phyloP scores from a whole-genome alignment of 2,329 filamentous ascomycete genomes.

The Colletotrichum spaethianum region DNA sequence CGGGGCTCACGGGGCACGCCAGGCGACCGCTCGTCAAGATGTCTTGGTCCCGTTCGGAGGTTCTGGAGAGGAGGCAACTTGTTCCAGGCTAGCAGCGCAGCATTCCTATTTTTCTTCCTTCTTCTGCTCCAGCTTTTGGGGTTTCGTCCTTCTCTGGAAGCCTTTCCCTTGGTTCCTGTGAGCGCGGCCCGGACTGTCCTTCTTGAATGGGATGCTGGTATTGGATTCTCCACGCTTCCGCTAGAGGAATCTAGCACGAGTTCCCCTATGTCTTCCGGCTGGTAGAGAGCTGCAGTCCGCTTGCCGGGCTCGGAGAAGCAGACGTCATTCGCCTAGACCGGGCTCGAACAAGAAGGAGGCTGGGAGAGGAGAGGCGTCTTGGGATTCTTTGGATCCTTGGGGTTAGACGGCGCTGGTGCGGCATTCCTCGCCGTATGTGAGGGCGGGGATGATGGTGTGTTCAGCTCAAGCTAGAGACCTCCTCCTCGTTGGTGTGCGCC shows the following conservation, averaged over 20 bases:
- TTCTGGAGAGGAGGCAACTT: conserved; percentile 23
- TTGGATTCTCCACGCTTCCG: conserved; percentile 11
- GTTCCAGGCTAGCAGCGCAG: conserved; percentile 6
- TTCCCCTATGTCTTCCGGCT: background rate
- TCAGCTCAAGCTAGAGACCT: background rate
- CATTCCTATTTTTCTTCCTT: conserved; percentile 27
- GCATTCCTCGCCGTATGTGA: conserved; percentile 20
- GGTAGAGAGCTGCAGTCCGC: background rate
- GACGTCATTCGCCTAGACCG: background rate
- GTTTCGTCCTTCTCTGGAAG: background rate
- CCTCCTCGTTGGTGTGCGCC: background rate
- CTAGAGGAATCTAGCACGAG: background rate
- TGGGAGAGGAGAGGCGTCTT: background rate
- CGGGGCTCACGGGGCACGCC: background rate
- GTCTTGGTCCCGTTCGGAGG: conserved; percentile 10
- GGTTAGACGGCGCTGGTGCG: conserved; percentile 9
- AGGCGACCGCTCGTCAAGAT: conserved; percentile 11
- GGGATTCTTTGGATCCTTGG: background rate
- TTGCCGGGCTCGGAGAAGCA: background rate
- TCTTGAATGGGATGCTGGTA: conserved; percentile 23
- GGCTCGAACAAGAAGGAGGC: background rate
- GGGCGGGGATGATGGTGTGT: conserved; percentile 20
- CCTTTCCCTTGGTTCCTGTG: background rate
- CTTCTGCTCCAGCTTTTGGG: background rate
- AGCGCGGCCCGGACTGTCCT: too few relatives aligned